Evolutionary conservation across 2,329 filamentous ascomycete species (phyloP), one percentile per base, ranked within the genome.

Genomic region (Cercospora brassicicola): DNA sequence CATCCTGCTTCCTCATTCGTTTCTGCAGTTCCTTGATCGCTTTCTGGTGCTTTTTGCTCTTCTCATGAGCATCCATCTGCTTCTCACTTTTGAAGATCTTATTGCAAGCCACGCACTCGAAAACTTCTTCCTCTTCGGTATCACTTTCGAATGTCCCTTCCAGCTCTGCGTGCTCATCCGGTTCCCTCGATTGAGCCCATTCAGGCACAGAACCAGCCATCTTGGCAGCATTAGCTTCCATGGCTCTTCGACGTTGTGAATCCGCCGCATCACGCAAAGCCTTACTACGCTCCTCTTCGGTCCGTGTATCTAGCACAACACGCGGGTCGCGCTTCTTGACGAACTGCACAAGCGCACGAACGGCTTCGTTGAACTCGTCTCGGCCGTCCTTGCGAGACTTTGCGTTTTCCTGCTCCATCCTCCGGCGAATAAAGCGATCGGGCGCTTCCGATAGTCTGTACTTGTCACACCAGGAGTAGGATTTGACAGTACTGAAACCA

Each of bases 321-420:
- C 95, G 88, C 0, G 93, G 93, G 77, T 99, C 95, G 36, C 95
- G 88, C 81, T 97, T 98, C 72, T 92, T 90, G 15, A 94, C 91
- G 79, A 98, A 98, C 1, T 89, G 86, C 2, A 98, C 91, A 11
- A 99, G 85, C 6, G 93, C 91, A 66, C 92, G 84, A 31, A 99
- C 93, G 2, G 93, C 91, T 69, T 97, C 93, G 79, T 97, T 98
- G 82, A 97, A 98, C 72, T 97, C 92, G 65, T 90, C 88, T 10
- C 91, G 87, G 2, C 89, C 93, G 63, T 94, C 91, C 20, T 97
- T 94, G 62, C 95, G 87, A 26, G 90, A 81, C 71, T 91, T 91
- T 73, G 89, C 91, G 79, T 99, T 99, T 78, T 97, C 94, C 79
- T 97, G 97, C 77, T 98, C 95, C 89, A 98, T 96, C 45, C 92